phyloP scores from a whole-genome alignment of 306 rosid species.

The Spatholobus suberectus region DNA sequence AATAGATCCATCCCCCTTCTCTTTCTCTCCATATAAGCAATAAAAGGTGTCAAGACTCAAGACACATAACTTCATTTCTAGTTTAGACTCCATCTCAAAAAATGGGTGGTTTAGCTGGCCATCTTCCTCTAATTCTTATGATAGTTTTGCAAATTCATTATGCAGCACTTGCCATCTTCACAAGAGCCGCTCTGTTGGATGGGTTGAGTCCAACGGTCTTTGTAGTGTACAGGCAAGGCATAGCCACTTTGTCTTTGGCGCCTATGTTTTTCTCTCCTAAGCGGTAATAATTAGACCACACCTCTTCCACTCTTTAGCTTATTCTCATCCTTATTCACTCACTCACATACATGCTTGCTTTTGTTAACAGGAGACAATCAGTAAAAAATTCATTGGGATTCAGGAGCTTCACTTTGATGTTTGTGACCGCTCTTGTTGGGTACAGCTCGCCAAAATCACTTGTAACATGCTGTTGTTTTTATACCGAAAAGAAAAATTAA shows the following conservation, averaged over 20 bases:
- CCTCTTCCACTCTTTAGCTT: neutral
- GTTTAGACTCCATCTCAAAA: neutral
- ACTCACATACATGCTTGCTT: neutral
- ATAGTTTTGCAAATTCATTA: constrained; percentile 59
- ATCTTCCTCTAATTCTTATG: constrained; percentile 62
- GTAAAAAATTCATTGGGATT: constrained; percentile 44
- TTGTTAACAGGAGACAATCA: constrained; percentile 54
- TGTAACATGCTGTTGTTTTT: neutral
- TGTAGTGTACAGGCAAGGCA: constrained; percentile 69
- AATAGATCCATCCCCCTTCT: neutral
- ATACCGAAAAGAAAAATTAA: neutral
- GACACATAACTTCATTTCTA: neutral
- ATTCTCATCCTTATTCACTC: neutral
- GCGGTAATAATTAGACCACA: constrained; percentile 26
- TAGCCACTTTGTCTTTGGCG: constrained; percentile 65
- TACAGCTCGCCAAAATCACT: constrained; percentile 20
- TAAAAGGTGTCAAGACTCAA: neutral
- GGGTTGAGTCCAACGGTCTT: constrained; percentile 74
- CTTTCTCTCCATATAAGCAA: neutral
- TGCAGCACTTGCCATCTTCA: constrained; percentile 63
- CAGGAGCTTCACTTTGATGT: constrained; percentile 60
- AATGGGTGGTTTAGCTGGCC: constrained; percentile 51
- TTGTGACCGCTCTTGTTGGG: constrained; percentile 69
- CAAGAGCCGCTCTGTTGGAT: constrained; percentile 67
- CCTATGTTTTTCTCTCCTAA: constrained; percentile 54